Base-by-base conservation (phyloP, 164 flowering plant species). In the Protea cynaroides region DNA sequence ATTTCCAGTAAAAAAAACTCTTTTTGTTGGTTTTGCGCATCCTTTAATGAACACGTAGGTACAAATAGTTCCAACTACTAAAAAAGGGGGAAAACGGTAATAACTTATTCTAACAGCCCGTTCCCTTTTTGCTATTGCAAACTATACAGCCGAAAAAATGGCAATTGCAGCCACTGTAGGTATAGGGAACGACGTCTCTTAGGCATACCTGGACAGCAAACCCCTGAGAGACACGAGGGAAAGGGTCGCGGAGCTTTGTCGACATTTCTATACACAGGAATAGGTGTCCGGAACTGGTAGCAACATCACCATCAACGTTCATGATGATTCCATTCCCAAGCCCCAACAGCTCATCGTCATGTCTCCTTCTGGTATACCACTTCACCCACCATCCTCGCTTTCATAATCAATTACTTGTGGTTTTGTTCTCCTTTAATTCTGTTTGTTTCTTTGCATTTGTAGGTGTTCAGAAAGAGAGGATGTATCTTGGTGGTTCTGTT, bases 391-490 rank as follows among this genome's bases (percentile, higher is more conserved):
- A n/a, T 38, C 52, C 14, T 65, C 51, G 0, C 36, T 63, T 18
- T 14, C 25, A 55, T 15, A 36, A 36, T 55, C 57, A 40, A 11
- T 10, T 29, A 37, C 1, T 55, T 46, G 13, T 58, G 18, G 50
- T 37, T 36, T 25, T 50, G 6, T 38, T 43, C 21, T 51, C 1
- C 4, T 11, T 38, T 11, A 18, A 9, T 36, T 13, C n/a, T 34
- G 7, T 8, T 1, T 25, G 8, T 37, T 65, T 43, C 36, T 1
- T 37, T 12, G 15, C 25, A 5, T 74, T 56, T 11, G n/a, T 63
- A 93, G 98, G 97, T 53, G 99, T 91, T 70, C 97, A 89, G 75
- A 94, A 95, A 87, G 97, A 95, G 76, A 82, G 97, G 72, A 95
- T 90, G 97, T 64, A 74, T 52, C 80, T 89, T 15, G 99, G 91